These are phyloP conservation scores for Malania oleifera DNA, from an alignment of 164 flowering plant species.

Conservation along the genomic window DNA sequence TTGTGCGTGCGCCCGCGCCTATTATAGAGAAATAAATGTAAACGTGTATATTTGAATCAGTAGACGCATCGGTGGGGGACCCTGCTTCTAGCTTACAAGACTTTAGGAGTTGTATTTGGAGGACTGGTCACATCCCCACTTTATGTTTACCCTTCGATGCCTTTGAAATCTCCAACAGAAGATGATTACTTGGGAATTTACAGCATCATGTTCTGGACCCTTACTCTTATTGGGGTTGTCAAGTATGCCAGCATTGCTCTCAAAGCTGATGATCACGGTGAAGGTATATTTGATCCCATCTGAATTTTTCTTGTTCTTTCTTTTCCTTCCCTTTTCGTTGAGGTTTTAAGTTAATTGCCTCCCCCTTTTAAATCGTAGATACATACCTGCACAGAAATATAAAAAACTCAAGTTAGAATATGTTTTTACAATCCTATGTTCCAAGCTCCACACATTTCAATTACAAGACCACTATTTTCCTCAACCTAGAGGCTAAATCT, in stretches of 20 bases:
- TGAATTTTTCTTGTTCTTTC: not conserved
- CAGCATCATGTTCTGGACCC: constrained; percentile 83
- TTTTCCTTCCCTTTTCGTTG: too few relatives aligned
- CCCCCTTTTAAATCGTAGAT: too few relatives aligned
- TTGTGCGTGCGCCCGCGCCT: too few relatives aligned
- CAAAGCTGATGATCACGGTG: constrained; percentile 80
- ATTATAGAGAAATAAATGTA: not conserved
- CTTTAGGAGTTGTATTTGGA: constrained; percentile 79
- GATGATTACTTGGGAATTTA: constrained; percentile 70
- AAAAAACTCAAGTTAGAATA: too few relatives aligned
- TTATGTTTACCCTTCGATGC: constrained; percentile 84
- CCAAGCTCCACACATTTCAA: too few relatives aligned
- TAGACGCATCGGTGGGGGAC: constrained; percentile 26
- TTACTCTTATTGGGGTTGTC: constrained; percentile 70
- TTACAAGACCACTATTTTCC: too few relatives aligned
- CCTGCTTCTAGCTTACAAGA: constrained; percentile 57
- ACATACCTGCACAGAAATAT: too few relatives aligned
- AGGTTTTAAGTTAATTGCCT: too few relatives aligned
- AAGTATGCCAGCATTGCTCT: constrained; percentile 68
- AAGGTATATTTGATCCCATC: constrained; percentile 41
- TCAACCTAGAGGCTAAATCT: too few relatives aligned
- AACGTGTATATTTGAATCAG: constrained; percentile 9
- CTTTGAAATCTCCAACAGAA: constrained; percentile 57
- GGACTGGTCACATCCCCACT: constrained; percentile 85
- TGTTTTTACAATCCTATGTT: too few relatives aligned